phyloP scores from a whole-genome alignment of 805 yeast species.

The Jamesozyma spencerorum region DNA sequence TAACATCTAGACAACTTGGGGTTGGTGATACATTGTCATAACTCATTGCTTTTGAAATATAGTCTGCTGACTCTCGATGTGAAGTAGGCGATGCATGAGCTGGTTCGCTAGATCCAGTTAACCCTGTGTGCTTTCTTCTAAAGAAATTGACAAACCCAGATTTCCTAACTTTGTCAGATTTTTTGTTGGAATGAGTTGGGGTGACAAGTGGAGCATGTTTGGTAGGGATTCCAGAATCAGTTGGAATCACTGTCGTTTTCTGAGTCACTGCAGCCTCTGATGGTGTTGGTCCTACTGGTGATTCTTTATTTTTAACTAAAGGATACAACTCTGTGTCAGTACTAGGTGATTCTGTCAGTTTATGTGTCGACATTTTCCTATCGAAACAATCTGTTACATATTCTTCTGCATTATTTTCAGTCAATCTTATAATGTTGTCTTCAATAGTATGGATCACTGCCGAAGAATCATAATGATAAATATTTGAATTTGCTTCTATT shows the following conservation, averaged over 20 bases:
- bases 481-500: not conserved
- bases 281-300: too few species aligned
- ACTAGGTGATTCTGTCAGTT: too few species aligned
- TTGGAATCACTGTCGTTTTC: too few species aligned
- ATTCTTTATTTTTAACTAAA: too few species aligned
- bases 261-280: too few species aligned
- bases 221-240: too few species aligned
- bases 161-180: constrained; percentile 8
- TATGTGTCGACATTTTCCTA: constrained; percentile 4
- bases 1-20: not conserved
- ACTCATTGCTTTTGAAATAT: too few species aligned
- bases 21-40: not conserved
- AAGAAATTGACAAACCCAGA: constrained; percentile 24
- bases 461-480: constrained; percentile 1
- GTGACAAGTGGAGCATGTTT: too few species aligned
- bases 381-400: constrained; percentile 19
- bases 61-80: not conserved
- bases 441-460: constrained; percentile 11
- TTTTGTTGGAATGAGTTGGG: not conserved
- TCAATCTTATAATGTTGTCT: constrained; percentile 7
- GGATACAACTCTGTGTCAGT: too few species aligned
- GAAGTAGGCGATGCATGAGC: not conserved
- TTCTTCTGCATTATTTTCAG: constrained; percentile 8
- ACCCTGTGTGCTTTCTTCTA: constrained; percentile 17
- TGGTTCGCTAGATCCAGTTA: not conserved